Conservation (phyloP, 495 filamentous ascomycete species). For the Zalerion maritima region DNA sequence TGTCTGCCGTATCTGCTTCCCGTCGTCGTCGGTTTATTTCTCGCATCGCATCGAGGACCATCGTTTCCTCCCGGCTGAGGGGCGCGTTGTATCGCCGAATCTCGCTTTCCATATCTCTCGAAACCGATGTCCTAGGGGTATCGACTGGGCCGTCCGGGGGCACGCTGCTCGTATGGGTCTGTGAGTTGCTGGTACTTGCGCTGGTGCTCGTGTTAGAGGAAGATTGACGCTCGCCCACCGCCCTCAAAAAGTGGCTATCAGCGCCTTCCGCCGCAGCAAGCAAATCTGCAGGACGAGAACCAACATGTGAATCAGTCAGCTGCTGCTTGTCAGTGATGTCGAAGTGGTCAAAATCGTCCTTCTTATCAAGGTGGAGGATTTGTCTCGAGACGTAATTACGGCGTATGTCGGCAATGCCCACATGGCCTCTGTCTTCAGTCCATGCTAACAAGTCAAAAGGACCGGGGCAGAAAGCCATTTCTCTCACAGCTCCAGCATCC, state of each 20-base stretch:
- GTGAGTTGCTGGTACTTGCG: too few relatives aligned
- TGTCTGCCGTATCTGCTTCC: slow-evolving; percentile 16
- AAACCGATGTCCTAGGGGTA: too few relatives aligned
- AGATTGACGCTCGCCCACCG: too few relatives aligned
- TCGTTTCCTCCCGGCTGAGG: slow-evolving; percentile 29
- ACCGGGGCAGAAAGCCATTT: slow-evolving; percentile 80
- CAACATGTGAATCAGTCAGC: too few relatives aligned
- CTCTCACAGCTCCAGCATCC: slow-evolving; percentile 66
- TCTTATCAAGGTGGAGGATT: slow-evolving; percentile 46
- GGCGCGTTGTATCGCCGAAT: slow-evolving; percentile 17
- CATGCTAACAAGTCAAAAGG: slow-evolving; percentile 87
- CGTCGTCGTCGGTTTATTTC: slow-evolving; percentile 30
- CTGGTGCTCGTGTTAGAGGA: too few relatives aligned
- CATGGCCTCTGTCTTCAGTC: slow-evolving; percentile 75
- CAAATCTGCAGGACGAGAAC: too few relatives aligned
- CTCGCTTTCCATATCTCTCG: slow-evolving; percentile 2
- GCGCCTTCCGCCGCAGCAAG: too few relatives aligned
- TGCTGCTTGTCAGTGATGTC: slow-evolving; percentile 23
- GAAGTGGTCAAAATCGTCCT: slow-evolving; percentile 39
- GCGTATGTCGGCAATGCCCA: slow-evolving; percentile 75
- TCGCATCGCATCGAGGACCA: slow-evolving; percentile 33
- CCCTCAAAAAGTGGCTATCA: too few relatives aligned
- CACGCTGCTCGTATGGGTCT: too few relatives aligned
- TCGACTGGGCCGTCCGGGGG: too few relatives aligned
- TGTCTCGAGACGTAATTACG: slow-evolving; percentile 63